Percentiles rank a stretch among this genome's conserved stretches.
These are phyloP conservation scores for Saposhnikovia divaricata DNA, from an alignment of 129 eudicot species.

Conservation along the genomic window DNA sequence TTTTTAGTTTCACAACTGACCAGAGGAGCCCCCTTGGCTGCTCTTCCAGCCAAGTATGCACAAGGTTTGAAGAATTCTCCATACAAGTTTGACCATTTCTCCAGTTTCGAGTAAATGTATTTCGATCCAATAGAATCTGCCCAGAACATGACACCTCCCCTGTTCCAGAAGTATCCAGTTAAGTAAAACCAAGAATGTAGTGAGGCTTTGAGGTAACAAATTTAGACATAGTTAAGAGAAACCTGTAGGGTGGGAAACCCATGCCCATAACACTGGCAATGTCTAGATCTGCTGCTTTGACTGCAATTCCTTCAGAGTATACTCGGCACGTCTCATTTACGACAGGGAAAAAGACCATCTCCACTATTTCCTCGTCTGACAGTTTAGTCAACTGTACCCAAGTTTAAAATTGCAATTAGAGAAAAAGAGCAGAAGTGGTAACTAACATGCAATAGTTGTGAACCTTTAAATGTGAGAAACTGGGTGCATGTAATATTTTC, in stretches of 20 bases:
- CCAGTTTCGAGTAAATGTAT: conserved; percentile 58
- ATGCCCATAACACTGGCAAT: conserved; percentile 87
- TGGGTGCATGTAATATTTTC: background rate
- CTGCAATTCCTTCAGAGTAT: conserved; percentile 83
- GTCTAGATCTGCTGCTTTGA: conserved; percentile 85
- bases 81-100: conserved; percentile 60
- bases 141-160: conserved; percentile 97
- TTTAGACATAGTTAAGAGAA: conserved; percentile 1
- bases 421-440: background rate
- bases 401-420: background rate
- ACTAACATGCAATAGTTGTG: background rate
- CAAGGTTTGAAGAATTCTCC: conserved; percentile 92
- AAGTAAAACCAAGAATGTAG: background rate
- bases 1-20: conserved; percentile 35
- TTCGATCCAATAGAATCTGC: conserved; percentile 80
- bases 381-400: conserved; percentile 51
- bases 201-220: background rate
- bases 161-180: conserved; percentile 6
- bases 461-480: background rate
- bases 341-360: conserved; percentile 89
- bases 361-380: conserved; percentile 83
- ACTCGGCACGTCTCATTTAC: conserved; percentile 93
- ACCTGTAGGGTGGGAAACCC: conserved; percentile 99
- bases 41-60: conserved; percentile 61
- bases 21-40: conserved; percentile 76